Evolutionary conservation across 2,329 filamentous ascomycete species (phyloP), one percentile per base, ranked within the genome.

Genomic region (Raffaelea ambrosiae): DNA sequence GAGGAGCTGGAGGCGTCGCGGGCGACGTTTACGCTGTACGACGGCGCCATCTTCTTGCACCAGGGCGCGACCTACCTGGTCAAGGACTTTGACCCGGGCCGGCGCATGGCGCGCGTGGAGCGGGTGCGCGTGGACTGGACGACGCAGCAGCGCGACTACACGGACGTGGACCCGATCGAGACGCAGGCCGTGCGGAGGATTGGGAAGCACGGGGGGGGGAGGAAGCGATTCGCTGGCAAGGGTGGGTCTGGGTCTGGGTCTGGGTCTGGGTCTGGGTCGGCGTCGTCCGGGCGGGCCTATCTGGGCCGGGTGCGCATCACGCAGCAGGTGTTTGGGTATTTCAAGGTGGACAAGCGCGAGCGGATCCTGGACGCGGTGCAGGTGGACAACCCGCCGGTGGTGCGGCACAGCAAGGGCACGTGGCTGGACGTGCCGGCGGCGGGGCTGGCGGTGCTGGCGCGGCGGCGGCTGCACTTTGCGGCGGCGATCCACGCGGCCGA

Each of bases 1-100:
- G 93, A 98, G 69, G 90, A 97, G 66, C 76, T 98, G n/a, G 93
- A 97, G 66, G 88, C 89, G 2, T 93, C 86, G 2, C 81, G 93
- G n/a, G 91, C 91, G 1, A 91, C 88, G 55, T 97, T 95, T 65
- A 95, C 89, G 1, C 78, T 98, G 51, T 98, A 98, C 64, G 91
- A 97, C 63, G 93, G 93, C 13, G 93, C 88, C 40, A 96, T 98
- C 53, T 98, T 95, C 67, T 73, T 98, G 5, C 93, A 98, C 58
- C 93, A 98, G 66, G 93, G 93, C n/a, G 81, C 82, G 53, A 91
- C 84, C 1, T 98, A 95, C 60, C 76, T 97, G 3, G 87, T 98
- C 46, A 86, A 88, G 56, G 89, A 97, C 57, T 90, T 97, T 59
- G 79, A 79, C 53, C 84, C 86, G 1, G 87, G 93, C 31, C 77